Conservation (phyloP, 2,329 filamentous ascomycete species). For the Periconia digitata region DNA sequence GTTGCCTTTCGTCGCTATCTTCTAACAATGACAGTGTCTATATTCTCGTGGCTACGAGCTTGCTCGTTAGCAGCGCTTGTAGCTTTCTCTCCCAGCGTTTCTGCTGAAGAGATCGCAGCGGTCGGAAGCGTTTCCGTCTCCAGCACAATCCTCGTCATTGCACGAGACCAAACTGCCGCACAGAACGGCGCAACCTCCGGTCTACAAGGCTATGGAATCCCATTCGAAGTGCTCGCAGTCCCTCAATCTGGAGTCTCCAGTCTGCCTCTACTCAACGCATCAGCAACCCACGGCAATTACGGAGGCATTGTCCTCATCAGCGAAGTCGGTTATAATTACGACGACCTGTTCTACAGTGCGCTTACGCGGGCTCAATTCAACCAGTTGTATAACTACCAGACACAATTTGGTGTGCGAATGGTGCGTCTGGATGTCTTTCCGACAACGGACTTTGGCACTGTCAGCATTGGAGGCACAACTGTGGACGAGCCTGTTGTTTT, state of each 20-base stretch:
- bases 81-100: constrained; percentile 18
- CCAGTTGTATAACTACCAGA: constrained; percentile 59
- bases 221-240: constrained; percentile 58
- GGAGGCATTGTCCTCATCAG: constrained; percentile 60
- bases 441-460: constrained; percentile 51
- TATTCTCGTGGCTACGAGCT: constrained; percentile 24
- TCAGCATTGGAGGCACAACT: constrained; percentile 36
- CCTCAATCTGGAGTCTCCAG: constrained; percentile 51
- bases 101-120: constrained; percentile 16
- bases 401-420: constrained; percentile 60
- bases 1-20: constrained; percentile 16
- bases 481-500: constrained; percentile 50
- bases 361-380: constrained; percentile 60
- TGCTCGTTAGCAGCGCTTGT: constrained; percentile 26
- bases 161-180: constrained; percentile 54
- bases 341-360: constrained; percentile 53
- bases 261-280: constrained; percentile 57
- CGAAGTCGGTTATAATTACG: constrained; percentile 59
- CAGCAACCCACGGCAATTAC: constrained; percentile 56
- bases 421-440: constrained; percentile 62
- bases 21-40: constrained; percentile 28
- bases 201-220: constrained; percentile 63
- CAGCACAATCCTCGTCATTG: constrained; percentile 59
- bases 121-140: constrained; percentile 31
- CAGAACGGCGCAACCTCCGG: constrained; percentile 56